Evolutionary conservation across 768 basidiomycete genomes (phyloP).

Genomic region (Lyophyllum decastes): DNA sequence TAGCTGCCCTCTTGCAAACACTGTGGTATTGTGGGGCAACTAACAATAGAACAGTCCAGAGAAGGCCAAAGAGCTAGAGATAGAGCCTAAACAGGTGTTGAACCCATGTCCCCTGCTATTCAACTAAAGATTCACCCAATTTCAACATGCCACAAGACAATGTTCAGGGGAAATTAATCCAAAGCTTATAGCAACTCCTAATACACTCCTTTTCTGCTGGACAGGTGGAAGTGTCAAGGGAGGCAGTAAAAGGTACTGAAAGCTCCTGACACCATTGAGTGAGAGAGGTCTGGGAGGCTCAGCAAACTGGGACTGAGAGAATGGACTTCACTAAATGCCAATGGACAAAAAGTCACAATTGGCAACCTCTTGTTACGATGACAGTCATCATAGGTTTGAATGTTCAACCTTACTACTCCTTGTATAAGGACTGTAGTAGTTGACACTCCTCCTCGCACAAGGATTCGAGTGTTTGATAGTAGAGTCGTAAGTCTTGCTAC

Average conservation of each 20-base stretch:
- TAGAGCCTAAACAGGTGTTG: conserved; percentile 9
- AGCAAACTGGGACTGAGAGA: conserved; percentile 7
- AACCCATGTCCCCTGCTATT: conserved; percentile 2
- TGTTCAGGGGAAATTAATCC: neutral
- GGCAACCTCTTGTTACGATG: conserved; percentile 6
- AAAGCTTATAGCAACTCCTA: neutral
- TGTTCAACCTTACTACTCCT: too few species aligned
- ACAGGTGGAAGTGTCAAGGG: neutral
- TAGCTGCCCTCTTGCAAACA: too few species aligned
- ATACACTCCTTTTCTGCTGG: neutral
- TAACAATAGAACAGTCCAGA: too few species aligned
- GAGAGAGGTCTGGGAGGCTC: conserved; percentile 6
- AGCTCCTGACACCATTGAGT: conserved; percentile 1
- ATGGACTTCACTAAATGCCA: conserved; percentile 11
- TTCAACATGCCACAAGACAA: neutral
- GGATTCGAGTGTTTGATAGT: too few species aligned
- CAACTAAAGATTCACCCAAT: neutral
- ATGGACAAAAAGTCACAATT: neutral
- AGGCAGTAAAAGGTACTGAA: neutral
- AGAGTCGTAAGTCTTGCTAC: too few species aligned
- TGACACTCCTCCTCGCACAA: too few species aligned
- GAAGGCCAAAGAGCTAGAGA: neutral
- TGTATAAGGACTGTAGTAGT: too few species aligned
- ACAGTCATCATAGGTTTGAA: too few species aligned
- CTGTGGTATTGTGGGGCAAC: too few species aligned